Evolutionary conservation across 257 asterid genomes (phyloP).

Genomic region (Solanum chiquidenum): DNA sequence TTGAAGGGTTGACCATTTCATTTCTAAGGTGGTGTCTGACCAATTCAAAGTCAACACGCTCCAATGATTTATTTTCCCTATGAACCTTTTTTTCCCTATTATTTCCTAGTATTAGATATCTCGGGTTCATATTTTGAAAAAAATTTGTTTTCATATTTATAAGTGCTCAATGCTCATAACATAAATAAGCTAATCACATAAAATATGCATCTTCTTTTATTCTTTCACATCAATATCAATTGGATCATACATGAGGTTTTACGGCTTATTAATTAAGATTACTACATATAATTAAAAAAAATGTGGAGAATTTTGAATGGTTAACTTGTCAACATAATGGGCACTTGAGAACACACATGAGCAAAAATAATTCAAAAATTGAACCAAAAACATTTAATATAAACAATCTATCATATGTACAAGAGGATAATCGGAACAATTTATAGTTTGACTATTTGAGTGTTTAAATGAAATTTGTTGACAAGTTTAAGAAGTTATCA

Average conservation of each 20-base stretch:
- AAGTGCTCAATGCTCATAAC: background rate
- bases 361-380: too few relatives aligned
- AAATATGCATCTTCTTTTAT: background rate
- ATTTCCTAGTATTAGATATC: background rate
- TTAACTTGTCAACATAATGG: background rate
- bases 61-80: background rate
- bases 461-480: too few relatives aligned
- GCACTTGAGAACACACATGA: background rate
- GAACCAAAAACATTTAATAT: background rate
- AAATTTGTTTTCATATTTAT: background rate
- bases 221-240: background rate
- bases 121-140: background rate
- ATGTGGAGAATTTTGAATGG: too few relatives aligned
- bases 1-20: background rate
- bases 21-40: background rate
- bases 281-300: too few relatives aligned
- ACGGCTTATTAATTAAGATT: too few relatives aligned
- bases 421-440: background rate
- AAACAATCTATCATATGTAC: too few relatives aligned
- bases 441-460: background rate
- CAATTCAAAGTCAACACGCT: background rate
- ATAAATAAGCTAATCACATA: background rate
- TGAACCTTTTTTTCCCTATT: background rate
- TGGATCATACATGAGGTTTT: background rate
- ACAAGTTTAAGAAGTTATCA: background rate